phyloP scores from a whole-genome alignment of 129 eudicot species.

The Tagetes erecta region DNA sequence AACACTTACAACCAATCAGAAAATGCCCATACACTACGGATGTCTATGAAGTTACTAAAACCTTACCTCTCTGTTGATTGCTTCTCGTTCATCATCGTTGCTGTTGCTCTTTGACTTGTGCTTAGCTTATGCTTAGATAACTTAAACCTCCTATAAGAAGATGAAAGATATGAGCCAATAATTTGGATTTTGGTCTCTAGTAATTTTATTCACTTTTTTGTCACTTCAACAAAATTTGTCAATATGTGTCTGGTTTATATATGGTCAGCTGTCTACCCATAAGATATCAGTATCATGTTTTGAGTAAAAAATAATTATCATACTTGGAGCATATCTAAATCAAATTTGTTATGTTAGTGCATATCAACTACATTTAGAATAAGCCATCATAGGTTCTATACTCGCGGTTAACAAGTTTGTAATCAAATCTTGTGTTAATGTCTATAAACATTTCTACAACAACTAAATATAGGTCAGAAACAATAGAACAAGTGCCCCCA shows the following conservation, averaged over 20 bases:
- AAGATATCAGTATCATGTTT: not conserved
- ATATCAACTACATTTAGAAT: no score
- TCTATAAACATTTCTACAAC: not conserved
- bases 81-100: no score
- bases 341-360: not conserved
- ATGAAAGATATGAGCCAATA: constrained; percentile 3
- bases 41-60: not conserved
- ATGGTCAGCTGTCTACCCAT: not conserved
- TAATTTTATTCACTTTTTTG: not conserved
- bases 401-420: not conserved
- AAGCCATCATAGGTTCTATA: no score
- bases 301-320: not conserved
- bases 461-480: not conserved
- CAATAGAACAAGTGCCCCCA: no score
- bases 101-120: no score
- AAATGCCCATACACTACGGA: not conserved
- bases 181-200: not conserved
- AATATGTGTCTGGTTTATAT: not conserved
- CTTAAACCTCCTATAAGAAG: constrained; percentile 10
- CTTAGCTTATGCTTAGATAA: constrained; percentile 9
- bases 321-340: not conserved
- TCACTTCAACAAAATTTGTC: not conserved
- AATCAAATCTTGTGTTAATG: not conserved
- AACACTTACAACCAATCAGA: not conserved
- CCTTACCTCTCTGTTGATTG: constrained; percentile 13